These are phyloP conservation scores for Eucalyptus lansdowneana DNA, from an alignment of 345 rosid species.

Conservation along the genomic window DNA sequence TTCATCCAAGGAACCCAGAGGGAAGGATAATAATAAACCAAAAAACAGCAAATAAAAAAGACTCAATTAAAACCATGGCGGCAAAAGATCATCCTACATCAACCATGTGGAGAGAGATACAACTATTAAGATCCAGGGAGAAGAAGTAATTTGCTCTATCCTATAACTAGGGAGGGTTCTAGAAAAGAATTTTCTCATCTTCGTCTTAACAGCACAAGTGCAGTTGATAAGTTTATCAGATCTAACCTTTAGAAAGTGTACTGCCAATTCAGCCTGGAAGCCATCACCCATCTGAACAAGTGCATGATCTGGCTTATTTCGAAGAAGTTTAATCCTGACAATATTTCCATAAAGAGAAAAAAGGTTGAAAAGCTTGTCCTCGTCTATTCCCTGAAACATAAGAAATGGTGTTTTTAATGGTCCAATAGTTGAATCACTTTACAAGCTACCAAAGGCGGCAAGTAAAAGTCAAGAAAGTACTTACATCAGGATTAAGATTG, in stretches of 20 bases:
- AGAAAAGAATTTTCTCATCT: neutral
- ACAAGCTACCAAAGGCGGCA: neutral
- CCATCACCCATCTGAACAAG: slow-evolving; percentile 99
- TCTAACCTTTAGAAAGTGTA: slow-evolving; percentile 84
- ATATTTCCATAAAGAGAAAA: slow-evolving; percentile 97
- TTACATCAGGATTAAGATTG: slow-evolving; percentile 84
- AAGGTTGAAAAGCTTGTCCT: slow-evolving; percentile 90
- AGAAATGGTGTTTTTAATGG: neutral
- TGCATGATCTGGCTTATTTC: slow-evolving; percentile 96
- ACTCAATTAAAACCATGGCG: neutral
- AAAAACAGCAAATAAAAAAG: neutral
- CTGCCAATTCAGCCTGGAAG: slow-evolving; percentile 94
- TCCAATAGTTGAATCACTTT: neutral
- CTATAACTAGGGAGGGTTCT: neutral
- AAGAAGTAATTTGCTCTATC: neutral
- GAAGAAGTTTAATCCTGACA: slow-evolving; percentile 86
- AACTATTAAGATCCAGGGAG: neutral
- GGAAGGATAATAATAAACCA: neutral
- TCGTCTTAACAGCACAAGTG: neutral
- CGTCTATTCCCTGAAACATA: slow-evolving; percentile 63
- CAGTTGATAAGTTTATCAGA: neutral
- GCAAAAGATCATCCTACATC: neutral
- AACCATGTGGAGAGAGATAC: neutral
- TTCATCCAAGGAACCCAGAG: neutral
- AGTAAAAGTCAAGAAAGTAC: slow-evolving; percentile 3